Evolutionary conservation across 164 flowering plant genomes (phyloP).

Genomic region (Chimonanthus praecox): DNA sequence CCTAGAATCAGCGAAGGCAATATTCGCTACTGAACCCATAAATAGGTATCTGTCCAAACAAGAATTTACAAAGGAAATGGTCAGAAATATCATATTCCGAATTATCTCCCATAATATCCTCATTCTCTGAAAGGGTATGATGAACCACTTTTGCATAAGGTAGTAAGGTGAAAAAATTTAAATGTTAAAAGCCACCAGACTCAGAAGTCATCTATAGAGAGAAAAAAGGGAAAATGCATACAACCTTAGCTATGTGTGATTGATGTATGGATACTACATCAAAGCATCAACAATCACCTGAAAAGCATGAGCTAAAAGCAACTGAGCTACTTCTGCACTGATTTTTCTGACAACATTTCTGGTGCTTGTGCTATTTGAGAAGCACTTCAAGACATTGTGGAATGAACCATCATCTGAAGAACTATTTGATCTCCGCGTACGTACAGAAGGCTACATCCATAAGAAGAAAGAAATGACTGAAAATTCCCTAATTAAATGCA

Average conservation of each 20-base stretch:
- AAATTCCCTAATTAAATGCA: not conserved
- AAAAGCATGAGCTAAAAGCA: constrained; percentile 76
- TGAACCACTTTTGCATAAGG: not conserved
- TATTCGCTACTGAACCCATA: too few relatives aligned
- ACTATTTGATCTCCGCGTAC: constrained; percentile 61
- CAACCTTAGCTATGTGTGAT: not conserved
- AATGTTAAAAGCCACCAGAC: not conserved
- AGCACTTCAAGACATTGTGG: constrained; percentile 44
- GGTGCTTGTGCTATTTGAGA: constrained; percentile 40
- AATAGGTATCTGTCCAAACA: too few relatives aligned
- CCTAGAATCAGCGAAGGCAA: too few relatives aligned
- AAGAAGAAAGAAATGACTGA: not conserved
- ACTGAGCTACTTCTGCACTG: constrained; percentile 41
- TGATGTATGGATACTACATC: not conserved
- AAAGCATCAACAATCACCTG: constrained; percentile 41
- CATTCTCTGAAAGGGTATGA: not conserved
- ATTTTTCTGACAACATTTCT: constrained; percentile 52
- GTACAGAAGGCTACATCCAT: constrained; percentile 56
- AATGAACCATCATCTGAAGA: constrained; percentile 45
- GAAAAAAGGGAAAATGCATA: not conserved
- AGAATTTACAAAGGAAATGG: too few relatives aligned
- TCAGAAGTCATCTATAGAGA: not conserved
- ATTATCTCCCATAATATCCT: too few relatives aligned
- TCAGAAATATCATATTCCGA: too few relatives aligned
- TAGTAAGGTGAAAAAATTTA: not conserved